Base-by-base conservation (phyloP, 768 basidiomycete species). In the Brasilioporus rufonigricans region DNA sequence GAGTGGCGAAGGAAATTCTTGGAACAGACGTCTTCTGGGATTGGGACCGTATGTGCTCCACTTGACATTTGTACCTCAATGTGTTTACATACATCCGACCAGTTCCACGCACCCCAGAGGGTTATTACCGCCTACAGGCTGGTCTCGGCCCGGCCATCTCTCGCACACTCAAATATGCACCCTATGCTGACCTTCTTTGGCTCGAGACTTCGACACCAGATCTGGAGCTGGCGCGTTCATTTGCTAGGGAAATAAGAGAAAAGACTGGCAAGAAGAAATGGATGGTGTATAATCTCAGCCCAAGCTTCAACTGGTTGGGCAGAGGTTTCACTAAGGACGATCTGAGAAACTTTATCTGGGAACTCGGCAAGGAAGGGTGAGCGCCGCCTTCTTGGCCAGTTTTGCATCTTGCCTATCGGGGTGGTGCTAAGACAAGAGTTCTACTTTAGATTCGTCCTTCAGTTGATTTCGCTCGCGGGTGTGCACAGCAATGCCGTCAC, bases 271-370 rank as follows among this genome's bases (percentile, higher is more conserved):
- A 60, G 49, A 54, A 54, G 58, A 91, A 86, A 64, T 86, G 83
- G 85, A 83, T 97, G 61, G 93, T 96, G 21, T 97, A 95, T 68
- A 97, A 96, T 68, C 74, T 97, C 53, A 93, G 91, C 63, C 94
- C 93, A 5, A 92, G 91, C 65, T 96, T 96, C 77, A 93, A 95
- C 69, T 96, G 93, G 93, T 75, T 83, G n/a, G 80, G 77, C 24
- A 84, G 87, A 62, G 92, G 92, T 14, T 95, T 89, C 71, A 80
- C 80, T 41, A 83, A 91, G 59, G 74, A 77, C 5, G 87, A 86
- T 58, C 69, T 96, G 61, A 93, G 89, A 78, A 83, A 80, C 69
- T 95, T 95, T 65, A 76, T 93, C 41, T 93, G 91, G 90, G 90
- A 95, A 43, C 79, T 96, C 47, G 93, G 83, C 16, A 91, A 91